Base-by-base conservation (phyloP, 176 grass and related monocot genomes). In the Rhynchospora pubera region DNA sequence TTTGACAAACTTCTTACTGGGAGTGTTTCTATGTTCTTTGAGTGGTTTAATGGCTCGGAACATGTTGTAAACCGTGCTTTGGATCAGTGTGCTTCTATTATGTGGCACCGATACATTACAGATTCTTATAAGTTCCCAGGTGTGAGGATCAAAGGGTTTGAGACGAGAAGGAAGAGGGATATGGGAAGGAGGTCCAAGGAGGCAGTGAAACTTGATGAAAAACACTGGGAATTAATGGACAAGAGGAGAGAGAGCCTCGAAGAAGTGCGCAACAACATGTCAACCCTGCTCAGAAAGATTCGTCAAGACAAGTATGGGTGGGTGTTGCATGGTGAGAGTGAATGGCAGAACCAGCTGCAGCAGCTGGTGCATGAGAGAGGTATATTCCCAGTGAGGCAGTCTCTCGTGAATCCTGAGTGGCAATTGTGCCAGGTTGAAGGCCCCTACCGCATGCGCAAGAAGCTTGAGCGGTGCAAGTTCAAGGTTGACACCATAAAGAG, bases 251-350 rank as follows among this genome's bases (percentile, higher is more conserved):
- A 91, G 71, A 89, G 78, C 88, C 93, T 99, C 72, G 92, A 99
- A 83, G 88, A 87, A 53, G 86, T 91, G 83, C 93, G 97, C 79
- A 92, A 99, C 88, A 66, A 87, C 61, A 95, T 99, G 97, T 99
- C 97, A 23, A 96, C 97, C 74, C 74, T 95, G 57, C 93, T 99
- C 57, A 96, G 93, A 71, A 85, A 89, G 77, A 93, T 99, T 86
- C 91, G 93, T 58, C 97, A 99, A 82, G 97, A 99, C 78, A 99
- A 99, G 88, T 99, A 96, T 77, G 97, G 97, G 50, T 99, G 97
- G 97, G 91, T 99, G 79, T 87, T 99, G 65, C 97, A 99, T 87
- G 93, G 89, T 79, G 97, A 99, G 90, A 95, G 90, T 59, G 97
- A 99, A 75, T 99, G 97, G 97, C 91, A 99, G 80, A 89, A 80